Evolutionary conservation across 148 eudicot species (phyloP).

Genomic region (Talinum fruticosum): DNA sequence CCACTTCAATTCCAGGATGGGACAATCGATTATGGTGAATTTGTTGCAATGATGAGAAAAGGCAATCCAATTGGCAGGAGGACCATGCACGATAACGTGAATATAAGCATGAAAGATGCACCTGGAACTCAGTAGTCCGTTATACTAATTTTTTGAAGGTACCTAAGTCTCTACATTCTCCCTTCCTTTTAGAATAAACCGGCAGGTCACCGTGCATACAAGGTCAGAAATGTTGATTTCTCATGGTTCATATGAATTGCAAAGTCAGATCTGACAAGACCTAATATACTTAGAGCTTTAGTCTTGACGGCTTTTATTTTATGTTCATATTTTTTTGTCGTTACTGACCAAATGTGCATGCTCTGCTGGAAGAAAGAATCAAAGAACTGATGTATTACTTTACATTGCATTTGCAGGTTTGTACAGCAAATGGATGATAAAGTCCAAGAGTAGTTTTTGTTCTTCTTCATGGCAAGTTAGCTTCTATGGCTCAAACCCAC

Average conservation of each 20-base stretch:
- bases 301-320: neutral
- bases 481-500: constrained; percentile 9
- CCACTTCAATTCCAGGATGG: constrained; percentile 60
- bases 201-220: neutral
- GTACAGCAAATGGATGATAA: constrained; percentile 33
- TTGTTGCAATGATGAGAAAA: constrained; percentile 96
- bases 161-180: neutral
- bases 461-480: constrained; percentile 20
- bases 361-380: neutral
- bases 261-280: neutral
- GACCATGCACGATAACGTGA: constrained; percentile 78
- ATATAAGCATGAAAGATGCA: constrained; percentile 76
- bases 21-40: constrained; percentile 85
- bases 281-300: neutral
- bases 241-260: neutral
- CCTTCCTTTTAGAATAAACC: neutral
- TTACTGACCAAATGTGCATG: neutral
- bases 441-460: constrained; percentile 22
- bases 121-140: constrained; percentile 44
- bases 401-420: constrained; percentile 25
- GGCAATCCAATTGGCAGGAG: constrained; percentile 91
- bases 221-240: no score
- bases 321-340: neutral
- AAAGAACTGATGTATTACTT: neutral
- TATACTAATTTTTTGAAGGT: constrained; percentile 17